Conservation (phyloP, 2,329 filamentous ascomycete species). For the Colletotrichum sp. region DNA sequence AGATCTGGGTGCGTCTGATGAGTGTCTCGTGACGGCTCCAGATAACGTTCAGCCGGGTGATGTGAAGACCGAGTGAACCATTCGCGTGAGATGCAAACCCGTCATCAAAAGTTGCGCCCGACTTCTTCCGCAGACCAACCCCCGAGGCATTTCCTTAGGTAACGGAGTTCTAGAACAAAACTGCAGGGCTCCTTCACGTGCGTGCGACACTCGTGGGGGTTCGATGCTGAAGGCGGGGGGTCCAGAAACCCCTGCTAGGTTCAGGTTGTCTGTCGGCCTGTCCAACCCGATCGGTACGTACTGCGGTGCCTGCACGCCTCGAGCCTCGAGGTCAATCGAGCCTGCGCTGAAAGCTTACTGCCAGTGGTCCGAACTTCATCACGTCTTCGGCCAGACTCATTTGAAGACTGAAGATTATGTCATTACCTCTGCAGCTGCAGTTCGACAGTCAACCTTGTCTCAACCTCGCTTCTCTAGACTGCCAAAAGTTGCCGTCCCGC, state of each 20-base stretch:
- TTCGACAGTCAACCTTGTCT: not conserved
- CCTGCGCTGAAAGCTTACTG: not conserved
- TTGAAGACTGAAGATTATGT: not conserved
- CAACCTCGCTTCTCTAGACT: not conserved
- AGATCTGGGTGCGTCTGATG: not conserved
- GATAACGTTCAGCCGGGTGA: not conserved
- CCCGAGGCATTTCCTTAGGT: not conserved
- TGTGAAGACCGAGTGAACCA: not conserved
- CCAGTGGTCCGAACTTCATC: not conserved
- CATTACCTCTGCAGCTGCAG: not conserved
- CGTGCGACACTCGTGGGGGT: not conserved
- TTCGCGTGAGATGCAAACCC: not conserved
- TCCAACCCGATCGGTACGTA: not conserved
- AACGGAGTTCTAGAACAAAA: not conserved
- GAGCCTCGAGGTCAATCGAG: not conserved
- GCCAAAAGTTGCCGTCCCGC: not conserved
- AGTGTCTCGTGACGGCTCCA: not conserved
- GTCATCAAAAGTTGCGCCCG: not conserved
- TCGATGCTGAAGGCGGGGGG: not conserved
- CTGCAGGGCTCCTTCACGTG: not conserved
- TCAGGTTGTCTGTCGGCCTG: not conserved
- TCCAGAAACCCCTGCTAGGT: not conserved
- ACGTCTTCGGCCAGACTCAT: not conserved
- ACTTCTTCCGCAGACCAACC: not conserved
- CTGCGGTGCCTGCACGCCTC: not conserved